phyloP scores from a whole-genome alignment of 2,329 filamentous ascomycete species.

The Ophiostoma ips region DNA sequence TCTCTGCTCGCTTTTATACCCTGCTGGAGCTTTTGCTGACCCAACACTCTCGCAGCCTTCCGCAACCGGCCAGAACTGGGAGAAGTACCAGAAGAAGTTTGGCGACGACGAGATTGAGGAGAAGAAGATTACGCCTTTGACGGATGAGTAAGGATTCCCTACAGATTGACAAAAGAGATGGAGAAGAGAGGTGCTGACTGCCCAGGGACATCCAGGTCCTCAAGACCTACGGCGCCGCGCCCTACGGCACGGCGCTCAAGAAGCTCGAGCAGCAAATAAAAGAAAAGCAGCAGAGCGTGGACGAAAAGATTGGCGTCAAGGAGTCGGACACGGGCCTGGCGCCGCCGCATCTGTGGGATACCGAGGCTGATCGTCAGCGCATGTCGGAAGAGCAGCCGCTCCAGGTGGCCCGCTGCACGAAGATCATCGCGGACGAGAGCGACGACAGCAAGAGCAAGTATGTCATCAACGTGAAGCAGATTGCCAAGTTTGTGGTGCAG shows the following conservation, averaged over 20 bases:
- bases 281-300: slow-evolving; percentile 93
- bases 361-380: slow-evolving; percentile 91
- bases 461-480: slow-evolving; percentile 99
- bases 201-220: slow-evolving; percentile 93
- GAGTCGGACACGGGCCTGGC: slow-evolving; percentile 98
- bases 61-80: slow-evolving; percentile 88
- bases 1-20: no score
- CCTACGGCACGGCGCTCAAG: slow-evolving; percentile 86
- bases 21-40: no score
- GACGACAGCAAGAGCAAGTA: slow-evolving; percentile 98
- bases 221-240: slow-evolving; percentile 95
- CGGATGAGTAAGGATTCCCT: slow-evolving; percentile 62
- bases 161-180: not conserved
- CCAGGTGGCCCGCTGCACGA: slow-evolving; percentile 94
- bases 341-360: slow-evolving; percentile 96
- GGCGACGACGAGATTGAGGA: slow-evolving; percentile 94
- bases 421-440: slow-evolving; percentile 96
- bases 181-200: not conserved
- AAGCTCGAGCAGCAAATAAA: slow-evolving; percentile 99
- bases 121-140: slow-evolving; percentile 97
- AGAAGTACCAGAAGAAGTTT: slow-evolving; percentile 97
- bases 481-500: slow-evolving; percentile 98
- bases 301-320: slow-evolving; percentile 94
- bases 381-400: slow-evolving; percentile 98
- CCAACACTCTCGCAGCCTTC: slow-evolving; percentile 52